phyloP scores from a whole-genome alignment of 257 asterid species.

The Cynanchum wilfordii region DNA sequence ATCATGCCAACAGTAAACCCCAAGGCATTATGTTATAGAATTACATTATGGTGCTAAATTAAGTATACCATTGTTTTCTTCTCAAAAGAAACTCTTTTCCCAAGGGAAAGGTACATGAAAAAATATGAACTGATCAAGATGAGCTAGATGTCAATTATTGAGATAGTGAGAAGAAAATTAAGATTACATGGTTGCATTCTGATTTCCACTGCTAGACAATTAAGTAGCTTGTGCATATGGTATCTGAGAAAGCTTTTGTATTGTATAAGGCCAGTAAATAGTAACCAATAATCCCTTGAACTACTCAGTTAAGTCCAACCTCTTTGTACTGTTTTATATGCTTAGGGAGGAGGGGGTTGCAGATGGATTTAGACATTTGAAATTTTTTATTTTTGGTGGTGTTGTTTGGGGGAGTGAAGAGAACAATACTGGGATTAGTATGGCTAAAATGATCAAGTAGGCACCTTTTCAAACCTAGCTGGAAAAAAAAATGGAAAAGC shows the following conservation, averaged over 20 bases:
- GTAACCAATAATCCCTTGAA: neutral
- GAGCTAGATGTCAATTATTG: neutral
- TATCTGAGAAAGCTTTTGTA: neutral
- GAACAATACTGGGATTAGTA: neutral
- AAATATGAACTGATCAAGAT: neutral
- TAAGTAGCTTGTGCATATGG: neutral
- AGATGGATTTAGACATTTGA: neutral
- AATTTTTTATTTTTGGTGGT: too few species aligned
- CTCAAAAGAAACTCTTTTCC: neutral
- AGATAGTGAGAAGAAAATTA: conserved; percentile 2
- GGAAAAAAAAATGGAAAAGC: neutral
- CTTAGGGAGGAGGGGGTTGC: neutral
- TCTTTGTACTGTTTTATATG: neutral
- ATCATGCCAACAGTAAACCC: conserved; percentile 1
- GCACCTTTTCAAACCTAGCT: neutral
- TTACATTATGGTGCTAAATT: neutral
- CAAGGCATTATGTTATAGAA: neutral
- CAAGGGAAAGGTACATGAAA: neutral
- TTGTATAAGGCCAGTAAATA: neutral
- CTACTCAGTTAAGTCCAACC: neutral
- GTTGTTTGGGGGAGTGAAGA: too few species aligned
- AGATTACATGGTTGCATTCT: neutral
- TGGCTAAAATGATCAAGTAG: neutral
- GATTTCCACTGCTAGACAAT: neutral
- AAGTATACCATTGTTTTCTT: neutral